A percentile compares a stretch with the other conserved stretches of the same genome.
These are phyloP conservation scores for Nicotiana noctiflora DNA, from an alignment of 257 asterid species.

Conservation along the genomic window DNA sequence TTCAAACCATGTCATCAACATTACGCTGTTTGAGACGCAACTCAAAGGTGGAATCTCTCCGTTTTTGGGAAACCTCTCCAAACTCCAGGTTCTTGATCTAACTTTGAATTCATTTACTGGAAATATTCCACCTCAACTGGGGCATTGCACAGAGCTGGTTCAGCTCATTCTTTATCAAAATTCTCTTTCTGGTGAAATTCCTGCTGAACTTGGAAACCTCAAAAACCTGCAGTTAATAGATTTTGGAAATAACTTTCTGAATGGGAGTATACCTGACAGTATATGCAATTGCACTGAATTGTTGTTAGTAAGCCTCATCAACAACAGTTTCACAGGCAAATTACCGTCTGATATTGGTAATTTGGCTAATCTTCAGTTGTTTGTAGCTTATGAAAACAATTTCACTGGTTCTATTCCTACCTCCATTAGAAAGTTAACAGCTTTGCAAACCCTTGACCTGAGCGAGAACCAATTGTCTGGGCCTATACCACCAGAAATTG, in stretches of 20 bases:
- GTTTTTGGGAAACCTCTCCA: constrained; percentile 52
- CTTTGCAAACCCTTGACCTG: constrained; percentile 46
- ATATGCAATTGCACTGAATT: constrained; percentile 57
- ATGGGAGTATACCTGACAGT: constrained; percentile 51
- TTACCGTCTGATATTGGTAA: constrained; percentile 52
- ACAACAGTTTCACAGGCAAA: constrained; percentile 58
- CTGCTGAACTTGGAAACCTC: constrained; percentile 49
- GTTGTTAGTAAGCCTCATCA: constrained; percentile 31
- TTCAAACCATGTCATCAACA: constrained; percentile 32
- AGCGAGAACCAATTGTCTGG: constrained; percentile 56
- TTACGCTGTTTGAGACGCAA: constrained; percentile 41
- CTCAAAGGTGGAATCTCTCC: constrained; percentile 56
- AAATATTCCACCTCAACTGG: constrained; percentile 50
- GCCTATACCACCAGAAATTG: constrained; percentile 53
- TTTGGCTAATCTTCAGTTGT: constrained; percentile 40
- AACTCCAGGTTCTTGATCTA: constrained; percentile 72
- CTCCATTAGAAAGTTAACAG: constrained; percentile 44
- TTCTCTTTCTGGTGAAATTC: constrained; percentile 53
- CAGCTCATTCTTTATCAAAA: constrained; percentile 40
- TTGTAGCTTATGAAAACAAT: constrained; percentile 41
- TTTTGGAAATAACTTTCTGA: constrained; percentile 49
- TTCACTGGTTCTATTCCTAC: constrained; percentile 55
- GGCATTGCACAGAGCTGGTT: constrained; percentile 32
- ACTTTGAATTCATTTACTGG: constrained; percentile 62
- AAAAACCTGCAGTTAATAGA: constrained; percentile 34